These are phyloP conservation scores for Hortiboletus flavorubellus DNA, from an alignment of 768 basidiomycete genomes.

Conservation along the genomic window DNA sequence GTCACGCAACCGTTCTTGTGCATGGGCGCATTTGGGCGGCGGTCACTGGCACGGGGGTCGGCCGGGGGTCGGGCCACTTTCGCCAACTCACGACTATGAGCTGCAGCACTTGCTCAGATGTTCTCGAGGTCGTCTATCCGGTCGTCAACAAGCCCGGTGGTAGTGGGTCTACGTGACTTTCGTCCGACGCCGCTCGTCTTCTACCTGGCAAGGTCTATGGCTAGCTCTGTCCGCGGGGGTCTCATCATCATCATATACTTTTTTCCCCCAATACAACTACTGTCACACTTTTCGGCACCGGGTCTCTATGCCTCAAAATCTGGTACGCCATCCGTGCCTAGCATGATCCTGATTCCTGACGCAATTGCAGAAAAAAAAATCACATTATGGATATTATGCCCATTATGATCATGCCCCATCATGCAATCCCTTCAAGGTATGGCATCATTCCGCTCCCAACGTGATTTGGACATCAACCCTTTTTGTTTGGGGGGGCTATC, in stretches of 20 bases:
- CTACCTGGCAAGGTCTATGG: neutral
- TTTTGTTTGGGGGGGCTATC: too few species aligned
- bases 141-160: neutral
- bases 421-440: too few species aligned
- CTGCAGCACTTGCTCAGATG: neutral
- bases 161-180: neutral
- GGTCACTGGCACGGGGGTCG: neutral
- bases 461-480: too few species aligned
- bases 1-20: neutral
- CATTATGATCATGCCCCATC: too few species aligned
- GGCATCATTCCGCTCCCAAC: too few species aligned
- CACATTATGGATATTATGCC: too few species aligned
- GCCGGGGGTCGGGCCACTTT: neutral
- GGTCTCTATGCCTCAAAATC: too few species aligned
- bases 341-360: neutral
- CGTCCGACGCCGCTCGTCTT: neutral
- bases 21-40: neutral
- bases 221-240: neutral
- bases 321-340: neutral
- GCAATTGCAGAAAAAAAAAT: too few species aligned
- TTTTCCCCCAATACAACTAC: neutral
- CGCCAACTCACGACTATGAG: neutral
- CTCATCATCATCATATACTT: conserved; percentile 11
- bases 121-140: neutral
- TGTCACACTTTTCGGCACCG: too few species aligned